A percentile compares a stretch with the other conserved stretches of the same genome.
phyloP scores from a whole-genome alignment of 2,329 filamentous ascomycete species.

The Colletotrichum falcatum region DNA sequence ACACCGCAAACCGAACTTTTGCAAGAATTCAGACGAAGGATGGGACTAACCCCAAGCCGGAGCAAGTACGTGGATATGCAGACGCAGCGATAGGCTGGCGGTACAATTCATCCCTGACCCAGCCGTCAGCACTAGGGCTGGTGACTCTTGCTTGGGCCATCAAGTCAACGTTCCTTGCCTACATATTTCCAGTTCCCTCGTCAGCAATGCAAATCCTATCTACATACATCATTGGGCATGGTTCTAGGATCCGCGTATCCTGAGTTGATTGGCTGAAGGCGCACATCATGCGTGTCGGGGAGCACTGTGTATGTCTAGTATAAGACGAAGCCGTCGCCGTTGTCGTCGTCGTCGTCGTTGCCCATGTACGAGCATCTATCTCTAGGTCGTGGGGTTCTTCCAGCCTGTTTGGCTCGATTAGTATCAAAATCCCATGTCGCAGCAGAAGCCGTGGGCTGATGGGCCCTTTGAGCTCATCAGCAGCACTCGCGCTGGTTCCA shows the following conservation, averaged over 20 bases:
- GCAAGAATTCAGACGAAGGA: not conserved
- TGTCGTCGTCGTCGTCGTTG: not conserved
- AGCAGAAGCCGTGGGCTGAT: constrained; percentile 48
- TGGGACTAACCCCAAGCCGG: not conserved
- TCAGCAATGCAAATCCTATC: constrained; percentile 29
- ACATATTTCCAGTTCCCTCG: constrained; percentile 7
- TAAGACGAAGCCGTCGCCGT: constrained; percentile 9
- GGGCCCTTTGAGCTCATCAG: constrained; percentile 50
- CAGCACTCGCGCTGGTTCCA: constrained; percentile 43
- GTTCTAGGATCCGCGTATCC: not conserved
- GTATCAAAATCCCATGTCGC: constrained; percentile 10
- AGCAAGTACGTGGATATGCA: not conserved
- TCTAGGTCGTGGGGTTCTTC: not conserved
- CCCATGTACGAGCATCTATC: not conserved
- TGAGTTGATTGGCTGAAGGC: not conserved
- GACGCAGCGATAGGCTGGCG: constrained; percentile 9
- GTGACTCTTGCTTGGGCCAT: not conserved
- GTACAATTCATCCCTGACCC: not conserved
- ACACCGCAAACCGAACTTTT: not conserved
- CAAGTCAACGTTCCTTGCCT: not conserved
- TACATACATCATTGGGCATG: not conserved
- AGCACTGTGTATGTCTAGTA: not conserved
- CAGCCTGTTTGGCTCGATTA: not conserved
- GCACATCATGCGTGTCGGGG: not conserved
- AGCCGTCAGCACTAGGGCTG: constrained; percentile 15